Conservation (phyloP, 2,329 filamentous ascomycete species). For the Fusarium nodosum region DNA sequence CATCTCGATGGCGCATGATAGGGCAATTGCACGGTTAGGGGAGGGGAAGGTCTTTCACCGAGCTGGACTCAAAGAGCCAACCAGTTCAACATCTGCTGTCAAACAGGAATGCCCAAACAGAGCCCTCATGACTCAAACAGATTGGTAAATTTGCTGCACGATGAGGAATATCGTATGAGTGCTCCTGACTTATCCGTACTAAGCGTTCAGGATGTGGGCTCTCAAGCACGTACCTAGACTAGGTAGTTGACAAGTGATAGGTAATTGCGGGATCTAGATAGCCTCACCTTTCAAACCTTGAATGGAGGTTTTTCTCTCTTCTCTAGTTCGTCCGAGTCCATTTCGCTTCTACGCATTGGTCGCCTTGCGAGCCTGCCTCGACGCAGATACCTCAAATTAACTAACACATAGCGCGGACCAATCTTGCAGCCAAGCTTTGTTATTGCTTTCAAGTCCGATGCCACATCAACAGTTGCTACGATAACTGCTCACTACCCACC, state of each 20-base stretch:
- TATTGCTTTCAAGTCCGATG: conserved; percentile 1
- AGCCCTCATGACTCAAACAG: background rate
- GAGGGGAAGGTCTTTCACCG: conserved; percentile 3
- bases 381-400: conserved; percentile 5
- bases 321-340: conserved; percentile 9
- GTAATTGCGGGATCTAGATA: conserved; percentile 25
- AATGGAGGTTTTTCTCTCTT: background rate
- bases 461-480: conserved; percentile 4
- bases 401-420: conserved; percentile 7
- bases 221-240: conserved; percentile 2
- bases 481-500: conserved; percentile 11
- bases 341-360: conserved; percentile 26
- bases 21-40: background rate
- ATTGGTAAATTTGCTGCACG: background rate
- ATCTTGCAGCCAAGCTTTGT: conserved; percentile 14
- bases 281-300: conserved; percentile 28
- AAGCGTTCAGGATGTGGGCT: conserved; percentile 10
- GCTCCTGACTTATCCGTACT: background rate
- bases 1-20: background rate
- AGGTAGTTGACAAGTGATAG: conserved; percentile 12
- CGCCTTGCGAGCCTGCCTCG: conserved; percentile 20
- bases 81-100: conserved; percentile 9
- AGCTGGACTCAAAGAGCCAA: conserved; percentile 5
- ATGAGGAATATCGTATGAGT: background rate
- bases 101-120: conserved; percentile 8